Evolutionary conservation across 2,329 filamentous ascomycete species (phyloP), one percentile per base, ranked within the genome.

Genomic region (Colletotrichum horii): DNA sequence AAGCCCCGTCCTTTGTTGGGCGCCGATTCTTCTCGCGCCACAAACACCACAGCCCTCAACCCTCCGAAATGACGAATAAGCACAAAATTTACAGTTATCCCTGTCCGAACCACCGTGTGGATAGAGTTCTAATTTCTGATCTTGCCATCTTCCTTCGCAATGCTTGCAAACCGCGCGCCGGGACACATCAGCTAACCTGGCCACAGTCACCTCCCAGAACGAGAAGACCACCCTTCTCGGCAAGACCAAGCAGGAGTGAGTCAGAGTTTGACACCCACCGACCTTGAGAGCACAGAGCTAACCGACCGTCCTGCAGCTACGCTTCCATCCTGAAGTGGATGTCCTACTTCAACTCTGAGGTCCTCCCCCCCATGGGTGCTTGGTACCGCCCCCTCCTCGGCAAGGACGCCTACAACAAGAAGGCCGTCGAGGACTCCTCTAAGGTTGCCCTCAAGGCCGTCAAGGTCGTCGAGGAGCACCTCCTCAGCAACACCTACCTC

Each of bases 151-250:
- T 72, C 65, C 75, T 80, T 71, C 58, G 74, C 76, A 80, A 78
- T 78, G 79, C 75, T 70, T 73, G 36, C 22, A 36, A 61, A 66
- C 62, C 70, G 62, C 32, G 58, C 71, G 24, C n/a, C 6, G 8
- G 30, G 38, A 19, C 56, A 28, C 11, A 52, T 30, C 36, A 77
- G 79, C 84, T 87, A 81, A 87, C 82, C 73, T 69, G 64, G 64
- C 48, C 79, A 77, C 84, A 98, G 97, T 99, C 86, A 96, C 97
- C 83, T 98, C 97, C 82, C 97, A 99, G 90, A 99, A 99, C 88
- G 97, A 98, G 94, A 98, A 98, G 94, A 99, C 97, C 83, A 97
- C 96, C 81, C 96, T 99, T 80, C 93, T 99, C 82, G 97, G 97
- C 85, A 98, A 98, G 94, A 99, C 96, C 89, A 99, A 99, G 94